Evolutionary conservation across 495 filamentous ascomycete genomes (phyloP).

Genomic region (Trichoderma parareesei): DNA sequence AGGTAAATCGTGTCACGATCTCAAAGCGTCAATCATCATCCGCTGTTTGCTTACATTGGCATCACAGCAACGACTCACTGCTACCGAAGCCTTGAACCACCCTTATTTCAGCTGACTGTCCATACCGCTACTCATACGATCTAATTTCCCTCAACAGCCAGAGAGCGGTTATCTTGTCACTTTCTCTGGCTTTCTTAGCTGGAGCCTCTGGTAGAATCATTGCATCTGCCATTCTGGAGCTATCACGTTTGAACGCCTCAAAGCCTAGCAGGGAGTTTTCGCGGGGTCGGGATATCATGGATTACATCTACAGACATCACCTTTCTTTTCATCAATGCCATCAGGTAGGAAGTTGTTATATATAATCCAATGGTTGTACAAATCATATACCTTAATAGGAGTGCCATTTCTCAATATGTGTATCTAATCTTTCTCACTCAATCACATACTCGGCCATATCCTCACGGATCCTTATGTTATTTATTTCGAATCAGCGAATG

Average conservation of each 20-base stretch:
- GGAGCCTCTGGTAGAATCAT: constrained; percentile 76
- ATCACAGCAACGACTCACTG: neutral
- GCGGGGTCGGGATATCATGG: constrained; percentile 3
- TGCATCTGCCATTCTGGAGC: constrained; percentile 58
- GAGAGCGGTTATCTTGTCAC: constrained; percentile 30
- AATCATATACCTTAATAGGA: constrained; percentile 50
- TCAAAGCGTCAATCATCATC: neutral
- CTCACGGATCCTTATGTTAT: constrained; percentile 40
- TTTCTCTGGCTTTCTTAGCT: constrained; percentile 52
- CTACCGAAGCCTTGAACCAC: neutral
- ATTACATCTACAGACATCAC: constrained; percentile 35
- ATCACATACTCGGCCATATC: constrained; percentile 31
- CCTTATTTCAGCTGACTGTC: neutral
- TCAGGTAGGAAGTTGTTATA: constrained; percentile 51
- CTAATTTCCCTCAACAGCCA: too few relatives aligned
- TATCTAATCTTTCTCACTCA: constrained; percentile 25
- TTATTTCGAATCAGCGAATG: constrained; percentile 49
- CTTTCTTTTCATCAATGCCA: constrained; percentile 50
- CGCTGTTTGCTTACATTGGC: neutral
- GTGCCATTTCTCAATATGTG: constrained; percentile 33
- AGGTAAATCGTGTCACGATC: neutral
- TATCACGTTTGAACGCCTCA: constrained; percentile 52
- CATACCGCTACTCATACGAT: too few relatives aligned
- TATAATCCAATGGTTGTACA: constrained; percentile 50
- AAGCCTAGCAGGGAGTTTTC: constrained; percentile 1